These are phyloP conservation scores for Thermochaetoides dissita DNA, from an alignment of 2,329 filamentous ascomycete species.

Conservation along the genomic window DNA sequence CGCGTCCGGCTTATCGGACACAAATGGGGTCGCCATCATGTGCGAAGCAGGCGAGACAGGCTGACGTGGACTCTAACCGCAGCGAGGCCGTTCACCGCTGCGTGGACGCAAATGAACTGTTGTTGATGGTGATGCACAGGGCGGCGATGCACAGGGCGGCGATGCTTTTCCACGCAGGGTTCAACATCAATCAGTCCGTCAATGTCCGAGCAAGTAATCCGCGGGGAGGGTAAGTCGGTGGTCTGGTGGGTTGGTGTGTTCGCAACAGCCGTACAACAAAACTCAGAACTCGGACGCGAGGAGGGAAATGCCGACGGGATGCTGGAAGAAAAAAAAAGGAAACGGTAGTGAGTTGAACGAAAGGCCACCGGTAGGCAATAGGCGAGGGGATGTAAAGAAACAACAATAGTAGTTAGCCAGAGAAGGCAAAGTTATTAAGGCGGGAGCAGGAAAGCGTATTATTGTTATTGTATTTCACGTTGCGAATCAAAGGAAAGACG, in stretches of 20 bases:
- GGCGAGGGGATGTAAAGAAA: neutral
- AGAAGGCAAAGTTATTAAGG: neutral
- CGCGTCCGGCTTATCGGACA: conserved; percentile 14
- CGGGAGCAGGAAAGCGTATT: conserved; percentile 2
- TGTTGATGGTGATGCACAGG: conserved; percentile 5
- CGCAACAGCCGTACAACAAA: conserved; percentile 1
- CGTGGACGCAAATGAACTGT: conserved; percentile 2
- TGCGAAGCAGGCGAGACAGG: conserved; percentile 2
- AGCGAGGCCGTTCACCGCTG: conserved; percentile 1
- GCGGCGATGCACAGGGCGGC: conserved; percentile 7
- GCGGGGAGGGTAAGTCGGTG: no score
- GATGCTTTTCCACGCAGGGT: conserved; percentile 7
- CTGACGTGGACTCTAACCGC: conserved; percentile 1
- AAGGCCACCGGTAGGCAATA: no score
- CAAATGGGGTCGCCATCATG: conserved; percentile 15
- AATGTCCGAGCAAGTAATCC: no score
- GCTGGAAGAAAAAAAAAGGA: conserved; percentile 1
- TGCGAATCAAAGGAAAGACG: neutral
- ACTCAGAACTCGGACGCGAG: neutral
- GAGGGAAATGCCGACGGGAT: no score
- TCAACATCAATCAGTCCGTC: conserved; percentile 7
- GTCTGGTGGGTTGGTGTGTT: neutral
- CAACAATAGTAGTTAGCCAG: conserved; percentile 4
- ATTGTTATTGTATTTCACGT: conserved; percentile 2
- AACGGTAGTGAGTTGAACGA: conserved; percentile 2